phyloP scores from a whole-genome alignment of 2,329 filamentous ascomycete species.

The Fusarium floridanum region DNA sequence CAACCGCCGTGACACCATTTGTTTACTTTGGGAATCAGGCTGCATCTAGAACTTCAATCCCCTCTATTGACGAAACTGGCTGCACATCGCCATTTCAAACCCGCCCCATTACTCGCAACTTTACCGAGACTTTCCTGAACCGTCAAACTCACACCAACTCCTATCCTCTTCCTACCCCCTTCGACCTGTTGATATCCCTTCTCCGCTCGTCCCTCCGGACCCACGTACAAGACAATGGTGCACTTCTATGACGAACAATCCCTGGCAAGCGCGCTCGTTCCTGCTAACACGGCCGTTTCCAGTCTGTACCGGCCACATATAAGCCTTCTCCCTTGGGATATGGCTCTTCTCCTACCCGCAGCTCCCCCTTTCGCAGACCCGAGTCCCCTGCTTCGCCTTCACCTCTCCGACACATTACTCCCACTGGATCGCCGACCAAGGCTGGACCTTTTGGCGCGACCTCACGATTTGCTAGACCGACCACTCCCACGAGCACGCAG shows the following conservation, averaged over 20 bases:
- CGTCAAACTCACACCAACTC: slow-evolving; percentile 12
- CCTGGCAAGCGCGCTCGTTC: slow-evolving; percentile 39
- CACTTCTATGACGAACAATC: slow-evolving; percentile 42
- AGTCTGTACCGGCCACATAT: slow-evolving; percentile 70
- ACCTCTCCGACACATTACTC: slow-evolving; percentile 73
- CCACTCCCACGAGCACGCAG: slow-evolving; percentile 51
- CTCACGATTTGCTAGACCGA: slow-evolving; percentile 56
- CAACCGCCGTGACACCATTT: slow-evolving; percentile 27
- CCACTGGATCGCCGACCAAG: slow-evolving; percentile 72
- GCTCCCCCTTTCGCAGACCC: slow-evolving; percentile 73
- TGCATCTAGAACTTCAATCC: slow-evolving; percentile 37
- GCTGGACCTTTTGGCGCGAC: slow-evolving; percentile 43
- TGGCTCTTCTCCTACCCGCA: slow-evolving; percentile 71
- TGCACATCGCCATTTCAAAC: slow-evolving; percentile 23
- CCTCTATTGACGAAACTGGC: slow-evolving; percentile 35
- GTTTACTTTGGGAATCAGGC: slow-evolving; percentile 42
- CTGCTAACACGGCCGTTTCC: slow-evolving; percentile 48
- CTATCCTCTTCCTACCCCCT: slow-evolving; percentile 13
- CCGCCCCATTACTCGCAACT: slow-evolving; percentile 10
- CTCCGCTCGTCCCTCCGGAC: slow-evolving; percentile 38
- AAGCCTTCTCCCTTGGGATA: slow-evolving; percentile 80
- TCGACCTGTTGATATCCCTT: slow-evolving; percentile 38
- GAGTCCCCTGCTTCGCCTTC: slow-evolving; percentile 76
- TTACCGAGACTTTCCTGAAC: slow-evolving; percentile 2
- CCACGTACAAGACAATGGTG: slow-evolving; percentile 52